Evolutionary conservation across 164 flowering plant genomes (phyloP), one percentile per base, ranked within the genome.

Genomic region (Stephania japonica): DNA sequence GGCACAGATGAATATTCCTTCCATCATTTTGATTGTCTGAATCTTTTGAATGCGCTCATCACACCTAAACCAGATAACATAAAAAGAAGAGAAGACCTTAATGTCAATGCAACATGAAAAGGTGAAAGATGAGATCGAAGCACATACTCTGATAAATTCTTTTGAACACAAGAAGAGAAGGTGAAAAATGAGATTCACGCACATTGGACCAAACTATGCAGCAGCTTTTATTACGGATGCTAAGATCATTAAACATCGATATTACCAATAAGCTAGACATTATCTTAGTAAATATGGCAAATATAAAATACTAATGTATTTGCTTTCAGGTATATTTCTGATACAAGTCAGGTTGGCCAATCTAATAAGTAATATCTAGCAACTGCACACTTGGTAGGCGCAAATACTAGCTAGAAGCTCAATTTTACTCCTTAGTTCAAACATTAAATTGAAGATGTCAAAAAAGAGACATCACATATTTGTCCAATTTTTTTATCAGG

Each of bases 41-140:
- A 96, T 93, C 87, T 91, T 93, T 82, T 88, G 97, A 72, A 96
- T 87, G 38, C 99, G 95, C 66, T 93, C 98, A 75, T 93, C 97
- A 74, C 98, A 96, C 13, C 97, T 90, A 91, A 50, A 13, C 64
- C 42, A 69, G 43, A 56, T n/a, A 59, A 69, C 12, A 74, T 43
- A 47, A 10, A 27, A 42, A 16, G 23, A 42, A 50, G 7, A 38
- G 5, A 47, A 25, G 16, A 56, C 7, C 21, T 27, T 18, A 12
- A 18, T 14, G 44, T 62, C 23, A 6, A 44, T 61, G 26, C 62
- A 49, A 32, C 4, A 32, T 32, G 38, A 32, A 32, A 2, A 18
- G 53, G 19, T 56, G 2, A 32, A 32, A 32, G 4, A 32, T 32
- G 63, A 56, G n/a, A 56, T 14, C 63, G 5, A 56, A 18, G 63